These are phyloP conservation scores for Ophiostoma triangulosporum DNA, from an alignment of 2,329 filamentous ascomycete genomes.

Conservation along the genomic window DNA sequence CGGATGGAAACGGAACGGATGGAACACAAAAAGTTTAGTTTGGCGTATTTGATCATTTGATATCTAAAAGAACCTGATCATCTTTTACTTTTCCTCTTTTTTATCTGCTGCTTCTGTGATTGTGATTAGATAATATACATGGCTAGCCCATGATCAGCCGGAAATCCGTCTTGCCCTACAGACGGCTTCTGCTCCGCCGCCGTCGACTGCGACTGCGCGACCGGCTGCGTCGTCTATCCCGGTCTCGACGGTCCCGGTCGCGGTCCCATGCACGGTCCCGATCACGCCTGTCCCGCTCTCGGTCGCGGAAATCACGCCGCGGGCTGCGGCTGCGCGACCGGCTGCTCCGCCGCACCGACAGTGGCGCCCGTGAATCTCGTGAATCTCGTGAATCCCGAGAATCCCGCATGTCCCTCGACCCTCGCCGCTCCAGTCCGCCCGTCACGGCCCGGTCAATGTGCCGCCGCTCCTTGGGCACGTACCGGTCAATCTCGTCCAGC, in stretches of 20 bases:
- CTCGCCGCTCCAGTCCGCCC: slow-evolving; percentile 10
- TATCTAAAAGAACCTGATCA: neutral
- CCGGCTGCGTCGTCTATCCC: slow-evolving; percentile 17
- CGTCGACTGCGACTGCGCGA: slow-evolving; percentile 15
- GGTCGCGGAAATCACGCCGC: slow-evolving; percentile 16
- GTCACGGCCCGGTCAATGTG: slow-evolving; percentile 20
- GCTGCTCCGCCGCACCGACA: slow-evolving; percentile 4
- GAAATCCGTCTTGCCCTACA: neutral
- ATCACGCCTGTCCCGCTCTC: slow-evolving; percentile 12
- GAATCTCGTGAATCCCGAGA: neutral
- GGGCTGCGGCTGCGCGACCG: slow-evolving; percentile 7
- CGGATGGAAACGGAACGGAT: no score
- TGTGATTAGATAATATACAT: no score
- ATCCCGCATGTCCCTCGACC: slow-evolving; percentile 6
- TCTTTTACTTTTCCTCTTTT: no score
- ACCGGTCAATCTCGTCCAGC: slow-evolving; percentile 32
- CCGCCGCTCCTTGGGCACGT: slow-evolving; percentile 30
- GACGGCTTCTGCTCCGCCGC: slow-evolving; percentile 18
- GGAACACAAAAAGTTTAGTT: slow-evolving; percentile 1
- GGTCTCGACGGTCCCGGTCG: slow-evolving; percentile 8
- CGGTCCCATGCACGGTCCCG: slow-evolving; percentile 13
- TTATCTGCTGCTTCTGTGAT: neutral
- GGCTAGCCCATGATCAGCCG: neutral
- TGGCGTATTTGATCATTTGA: neutral
- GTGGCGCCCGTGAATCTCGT: slow-evolving; percentile 11